phyloP scores from a whole-genome alignment of 192 early-diverging fungal species.

The Borealophlyctis nickersoniae region DNA sequence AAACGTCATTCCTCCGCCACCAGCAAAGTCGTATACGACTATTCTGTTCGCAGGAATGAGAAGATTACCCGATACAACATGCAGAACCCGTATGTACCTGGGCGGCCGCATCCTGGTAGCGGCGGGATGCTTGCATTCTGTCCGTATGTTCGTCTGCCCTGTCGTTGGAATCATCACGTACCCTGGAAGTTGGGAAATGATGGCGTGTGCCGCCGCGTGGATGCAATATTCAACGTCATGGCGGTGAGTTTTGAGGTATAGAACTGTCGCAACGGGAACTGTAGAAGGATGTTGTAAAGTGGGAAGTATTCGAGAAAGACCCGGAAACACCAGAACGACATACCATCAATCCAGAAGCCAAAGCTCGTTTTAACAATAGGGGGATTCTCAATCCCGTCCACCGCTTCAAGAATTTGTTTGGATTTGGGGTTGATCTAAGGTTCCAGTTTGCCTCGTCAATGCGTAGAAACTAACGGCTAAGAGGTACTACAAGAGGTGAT shows the following conservation, averaged over 20 bases:
- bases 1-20: constrained; percentile 26
- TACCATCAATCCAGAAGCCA: constrained; percentile 52
- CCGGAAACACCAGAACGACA: not conserved
- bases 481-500: no score
- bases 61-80: no score
- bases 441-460: no score
- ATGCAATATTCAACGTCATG: constrained; percentile 46
- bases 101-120: constrained; percentile 43
- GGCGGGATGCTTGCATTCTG: constrained; percentile 52
- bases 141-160: constrained; percentile 22
- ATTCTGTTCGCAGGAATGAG: constrained; percentile 32
- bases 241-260: constrained; percentile 6
- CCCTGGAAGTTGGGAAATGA: constrained; percentile 40
- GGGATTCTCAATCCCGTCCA: constrained; percentile 47
- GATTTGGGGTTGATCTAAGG: constrained; percentile 42
- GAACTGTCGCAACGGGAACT: constrained; percentile 17
- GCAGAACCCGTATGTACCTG: no score
- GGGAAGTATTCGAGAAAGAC: not conserved
- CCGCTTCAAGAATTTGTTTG: constrained; percentile 43
- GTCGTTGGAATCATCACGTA: constrained; percentile 22
- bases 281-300: not conserved
- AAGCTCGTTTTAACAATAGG: constrained; percentile 32
- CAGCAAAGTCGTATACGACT: constrained; percentile 42
- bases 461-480: no score
- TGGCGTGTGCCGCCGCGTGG: constrained; percentile 51